A percentile compares a stretch with the other conserved stretches of the same genome.
phyloP scores from a whole-genome alignment of 1,284 basidiomycete genomes.

The Thecaphora thlaspeos region DNA sequence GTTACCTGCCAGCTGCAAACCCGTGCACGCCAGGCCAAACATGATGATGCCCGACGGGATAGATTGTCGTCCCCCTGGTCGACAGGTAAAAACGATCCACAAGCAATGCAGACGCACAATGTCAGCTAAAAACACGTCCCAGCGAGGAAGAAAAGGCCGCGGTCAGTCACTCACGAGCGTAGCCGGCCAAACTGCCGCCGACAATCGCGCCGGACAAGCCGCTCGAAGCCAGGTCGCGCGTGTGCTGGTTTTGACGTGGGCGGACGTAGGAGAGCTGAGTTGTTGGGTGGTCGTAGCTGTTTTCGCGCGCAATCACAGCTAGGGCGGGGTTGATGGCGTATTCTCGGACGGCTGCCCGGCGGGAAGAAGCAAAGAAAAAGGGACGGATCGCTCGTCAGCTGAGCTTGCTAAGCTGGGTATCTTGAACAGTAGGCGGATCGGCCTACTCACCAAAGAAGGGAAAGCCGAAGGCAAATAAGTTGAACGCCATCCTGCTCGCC shows the following conservation, averaged over 20 bases:
- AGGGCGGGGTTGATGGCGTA: constrained; percentile 17
- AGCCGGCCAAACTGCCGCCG: constrained; percentile 20
- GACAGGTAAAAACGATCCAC: neutral
- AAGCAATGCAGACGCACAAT: no score
- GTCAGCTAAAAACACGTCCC: no score
- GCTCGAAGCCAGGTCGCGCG: constrained; percentile 19
- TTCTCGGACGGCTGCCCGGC: constrained; percentile 18
- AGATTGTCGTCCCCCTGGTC: neutral
- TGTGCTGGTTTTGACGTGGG: constrained; percentile 11
- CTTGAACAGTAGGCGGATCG: no score
- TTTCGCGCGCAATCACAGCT: neutral
- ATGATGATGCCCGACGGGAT: constrained; percentile 20
- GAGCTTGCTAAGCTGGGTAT: no score
- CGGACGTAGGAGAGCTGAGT: neutral
- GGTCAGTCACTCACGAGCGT: constrained; percentile 4
- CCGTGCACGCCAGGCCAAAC: constrained; percentile 24
- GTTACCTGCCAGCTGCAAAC: constrained; percentile 27
- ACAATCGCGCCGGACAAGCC: constrained; percentile 26
- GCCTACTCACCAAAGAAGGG: constrained; percentile 22
- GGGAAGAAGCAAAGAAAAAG: neutral
- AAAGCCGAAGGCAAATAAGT: constrained; percentile 27
- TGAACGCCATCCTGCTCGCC: constrained; percentile 22
- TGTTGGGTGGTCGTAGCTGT: neutral
- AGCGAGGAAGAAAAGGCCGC: no score
- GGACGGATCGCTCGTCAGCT: neutral